A percentile compares a stretch with the other conserved stretches of the same genome.
Conservation (phyloP, 495 filamentous ascomycete species). For the Aspergillus saccharolyticus region DNA sequence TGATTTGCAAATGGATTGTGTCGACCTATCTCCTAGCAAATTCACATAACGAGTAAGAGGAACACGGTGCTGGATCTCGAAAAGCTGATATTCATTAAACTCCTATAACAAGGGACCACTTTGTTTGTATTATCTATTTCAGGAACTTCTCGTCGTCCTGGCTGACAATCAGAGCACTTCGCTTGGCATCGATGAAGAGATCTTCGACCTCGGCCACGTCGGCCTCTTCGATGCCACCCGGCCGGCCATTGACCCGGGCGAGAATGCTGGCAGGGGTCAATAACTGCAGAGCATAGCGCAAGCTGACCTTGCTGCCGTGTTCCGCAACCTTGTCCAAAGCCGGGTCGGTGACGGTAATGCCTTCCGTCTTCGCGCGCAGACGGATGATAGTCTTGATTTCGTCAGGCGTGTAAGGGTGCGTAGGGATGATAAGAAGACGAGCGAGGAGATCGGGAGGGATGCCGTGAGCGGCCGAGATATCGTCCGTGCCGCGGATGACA, state of each 20-base stretch:
- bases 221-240: constrained; percentile 64
- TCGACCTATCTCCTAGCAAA: background rate
- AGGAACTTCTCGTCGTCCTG: constrained; percentile 62
- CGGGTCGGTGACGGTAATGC: constrained; percentile 69
- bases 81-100: background rate
- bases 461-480: constrained; percentile 81
- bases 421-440: constrained; percentile 92
- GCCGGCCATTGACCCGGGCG: constrained; percentile 63
- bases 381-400: constrained; percentile 89
- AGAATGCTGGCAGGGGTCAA: constrained; percentile 79
- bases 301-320: constrained; percentile 77
- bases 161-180: constrained; percentile 68
- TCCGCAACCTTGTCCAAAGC: constrained; percentile 81
- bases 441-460: constrained; percentile 88
- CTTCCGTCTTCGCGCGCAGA: constrained; percentile 76
- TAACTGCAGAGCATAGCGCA: constrained; percentile 89
- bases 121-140: background rate
- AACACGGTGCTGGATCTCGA: background rate
- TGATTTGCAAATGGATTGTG: background rate
- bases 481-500: constrained; percentile 80
- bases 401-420: constrained; percentile 71
- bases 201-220: constrained; percentile 88
- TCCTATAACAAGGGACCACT: constrained; percentile 23
- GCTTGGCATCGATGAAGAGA: constrained; percentile 82
- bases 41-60: background rate